Percentiles rank a stretch among this genome's conserved stretches.
These are phyloP conservation scores for Pestalotiopsis sp. DNA, from an alignment of 2,329 filamentous ascomycete species.

Conservation along the genomic window DNA sequence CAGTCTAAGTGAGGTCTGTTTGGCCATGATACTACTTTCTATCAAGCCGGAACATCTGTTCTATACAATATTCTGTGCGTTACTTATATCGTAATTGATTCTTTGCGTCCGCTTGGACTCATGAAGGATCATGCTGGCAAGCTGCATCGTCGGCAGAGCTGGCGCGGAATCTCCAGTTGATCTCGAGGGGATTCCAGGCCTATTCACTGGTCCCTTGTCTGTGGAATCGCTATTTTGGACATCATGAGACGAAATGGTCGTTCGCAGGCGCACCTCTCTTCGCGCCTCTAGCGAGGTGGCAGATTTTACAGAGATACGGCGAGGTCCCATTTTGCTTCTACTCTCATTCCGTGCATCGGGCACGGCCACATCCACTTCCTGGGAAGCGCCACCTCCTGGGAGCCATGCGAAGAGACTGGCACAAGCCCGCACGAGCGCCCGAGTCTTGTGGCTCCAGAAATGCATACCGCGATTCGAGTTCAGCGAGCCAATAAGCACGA, in stretches of 20 bases:
- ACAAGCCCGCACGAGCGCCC: background rate
- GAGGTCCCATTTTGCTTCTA: background rate
- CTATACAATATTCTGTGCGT: background rate
- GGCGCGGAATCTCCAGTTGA: background rate
- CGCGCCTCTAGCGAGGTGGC: slow-evolving; percentile 1
- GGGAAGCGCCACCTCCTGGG: background rate
- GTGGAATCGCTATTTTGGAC: background rate
- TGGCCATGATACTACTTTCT: too few species aligned
- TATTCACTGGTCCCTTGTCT: background rate
- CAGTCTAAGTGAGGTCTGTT: too few species aligned
- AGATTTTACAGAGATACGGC: background rate
- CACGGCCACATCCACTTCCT: background rate
- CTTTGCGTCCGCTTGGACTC: background rate
- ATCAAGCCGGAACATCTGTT: background rate
- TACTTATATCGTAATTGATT: background rate
- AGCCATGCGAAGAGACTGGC: background rate
- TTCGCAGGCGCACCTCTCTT: background rate
- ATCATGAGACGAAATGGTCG: background rate
- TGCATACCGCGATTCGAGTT: background rate
- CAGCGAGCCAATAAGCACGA: background rate
- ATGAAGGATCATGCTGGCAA: background rate
- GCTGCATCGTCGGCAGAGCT: background rate
- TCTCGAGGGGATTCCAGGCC: background rate
- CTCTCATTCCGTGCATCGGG: background rate
- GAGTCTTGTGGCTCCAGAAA: background rate